Evolutionary conservation across 2,329 filamentous ascomycete genomes (phyloP).

Genomic region (Aspergillus hortae): DNA sequence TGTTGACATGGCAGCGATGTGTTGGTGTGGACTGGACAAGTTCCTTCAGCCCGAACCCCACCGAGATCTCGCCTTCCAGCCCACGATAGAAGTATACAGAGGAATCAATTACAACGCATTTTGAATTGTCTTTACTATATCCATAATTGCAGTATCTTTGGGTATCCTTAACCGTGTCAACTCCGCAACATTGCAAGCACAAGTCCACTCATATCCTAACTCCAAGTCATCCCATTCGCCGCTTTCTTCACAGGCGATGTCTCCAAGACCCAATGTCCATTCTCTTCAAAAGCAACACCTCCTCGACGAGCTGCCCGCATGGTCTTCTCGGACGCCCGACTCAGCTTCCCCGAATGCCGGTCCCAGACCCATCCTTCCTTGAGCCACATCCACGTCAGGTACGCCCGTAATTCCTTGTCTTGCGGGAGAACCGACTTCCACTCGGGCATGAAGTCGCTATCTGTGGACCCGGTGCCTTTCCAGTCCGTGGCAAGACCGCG

Average conservation of each 20-base stretch:
- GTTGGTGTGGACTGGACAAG: too few relatives aligned
- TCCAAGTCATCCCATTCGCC: constrained; percentile 21
- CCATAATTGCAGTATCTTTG: too few relatives aligned
- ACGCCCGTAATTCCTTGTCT: constrained; percentile 88
- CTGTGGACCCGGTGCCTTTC: constrained; percentile 54
- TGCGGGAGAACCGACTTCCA: constrained; percentile 82
- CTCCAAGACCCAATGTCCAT: constrained; percentile 38
- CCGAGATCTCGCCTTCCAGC: too few relatives aligned
- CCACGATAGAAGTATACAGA: too few relatives aligned
- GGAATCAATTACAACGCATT: too few relatives aligned
- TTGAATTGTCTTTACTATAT: too few relatives aligned
- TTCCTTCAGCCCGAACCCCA: too few relatives aligned
- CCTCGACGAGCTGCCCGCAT: constrained; percentile 37
- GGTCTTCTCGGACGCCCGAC: constrained; percentile 36
- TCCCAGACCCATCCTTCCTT: constrained; percentile 82
- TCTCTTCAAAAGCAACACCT: constrained; percentile 41
- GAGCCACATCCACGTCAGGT: constrained; percentile 87
- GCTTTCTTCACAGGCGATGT: constrained; percentile 30
- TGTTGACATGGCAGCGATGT: background rate
- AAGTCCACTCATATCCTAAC: too few relatives aligned
- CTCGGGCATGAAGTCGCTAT: constrained; percentile 67
- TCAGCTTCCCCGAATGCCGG: constrained; percentile 59
- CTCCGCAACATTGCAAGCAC: too few relatives aligned
- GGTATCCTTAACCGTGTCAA: too few relatives aligned
- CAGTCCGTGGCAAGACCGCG: constrained; percentile 64